A percentile compares a stretch with the other conserved stretches of the same genome.
phyloP scores from a whole-genome alignment of 495 filamentous ascomycete species.

The Aspergillus heteromorphus region DNA sequence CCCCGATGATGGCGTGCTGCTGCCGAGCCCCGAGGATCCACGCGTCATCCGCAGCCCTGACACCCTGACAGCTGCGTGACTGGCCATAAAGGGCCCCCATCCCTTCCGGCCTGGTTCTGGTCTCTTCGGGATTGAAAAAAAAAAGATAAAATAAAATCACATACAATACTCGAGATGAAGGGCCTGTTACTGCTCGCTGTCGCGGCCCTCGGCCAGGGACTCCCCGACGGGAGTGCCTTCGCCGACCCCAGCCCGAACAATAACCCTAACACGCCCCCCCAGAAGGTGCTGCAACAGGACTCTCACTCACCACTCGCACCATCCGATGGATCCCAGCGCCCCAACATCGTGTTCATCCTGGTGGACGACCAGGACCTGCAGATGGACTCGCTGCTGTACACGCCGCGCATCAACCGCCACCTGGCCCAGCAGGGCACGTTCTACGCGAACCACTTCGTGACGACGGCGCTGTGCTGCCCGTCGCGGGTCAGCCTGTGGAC shows the following conservation, averaged over 20 bases:
- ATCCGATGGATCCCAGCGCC: constrained; percentile 4
- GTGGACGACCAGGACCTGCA: constrained; percentile 56
- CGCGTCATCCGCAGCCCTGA: not conserved
- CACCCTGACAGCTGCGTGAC: not conserved
- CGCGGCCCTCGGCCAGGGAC: not conserved
- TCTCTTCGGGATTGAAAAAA: too few species aligned
- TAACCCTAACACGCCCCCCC: too few species aligned
- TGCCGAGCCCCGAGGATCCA: too few species aligned
- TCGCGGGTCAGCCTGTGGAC: constrained; percentile 53
- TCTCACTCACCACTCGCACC: too few species aligned
- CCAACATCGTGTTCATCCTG: constrained; percentile 55
- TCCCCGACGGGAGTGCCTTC: not conserved
- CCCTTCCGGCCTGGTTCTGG: too few species aligned
- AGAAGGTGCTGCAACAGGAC: too few species aligned
- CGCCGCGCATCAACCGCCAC: constrained; percentile 44
- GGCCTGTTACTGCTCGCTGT: not conserved
- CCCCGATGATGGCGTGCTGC: not conserved
- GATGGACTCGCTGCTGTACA: constrained; percentile 51
- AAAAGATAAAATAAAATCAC: too few species aligned
- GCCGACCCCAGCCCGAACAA: not conserved
- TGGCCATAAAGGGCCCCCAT: not conserved
- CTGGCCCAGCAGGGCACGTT: constrained; percentile 44
- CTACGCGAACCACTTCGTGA: constrained; percentile 50
- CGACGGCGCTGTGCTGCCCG: constrained; percentile 56
- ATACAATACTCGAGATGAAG: not conserved